Base-by-base conservation (phyloP, 352 stramenopile species). In the Phytophthora pluvialis region DNA sequence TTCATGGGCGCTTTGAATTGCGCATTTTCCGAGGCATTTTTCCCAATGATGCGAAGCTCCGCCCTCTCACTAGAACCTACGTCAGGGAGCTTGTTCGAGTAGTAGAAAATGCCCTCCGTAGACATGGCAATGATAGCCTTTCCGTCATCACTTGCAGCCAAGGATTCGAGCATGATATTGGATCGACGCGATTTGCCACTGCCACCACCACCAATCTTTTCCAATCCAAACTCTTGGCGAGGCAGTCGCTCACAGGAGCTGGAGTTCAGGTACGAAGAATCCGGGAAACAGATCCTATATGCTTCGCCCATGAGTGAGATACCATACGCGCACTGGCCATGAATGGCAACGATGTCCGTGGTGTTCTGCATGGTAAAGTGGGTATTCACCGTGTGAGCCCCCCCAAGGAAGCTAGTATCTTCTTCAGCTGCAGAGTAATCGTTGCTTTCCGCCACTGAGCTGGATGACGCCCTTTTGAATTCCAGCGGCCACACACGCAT, bases 101-200 rank as follows among this genome's bases (percentile, higher is more conserved):
- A 91, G 60, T 93, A 93, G 49, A 93, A 88, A 33, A 90, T 84
- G 5, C 83, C 83, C 8, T 93, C 85, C 0, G 73, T 78, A 13
- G 81, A 91, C 28, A 93, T 74, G 0, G 80, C 78, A 60, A 91
- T 69, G 3, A 92, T 56, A 10, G 75, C 68, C 11, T 79, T 75
- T 43, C 83, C 83, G 32, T 93, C 75, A 47, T 92, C 79, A 48
- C 73, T 91, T 31, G 85, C 85, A 61, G 74, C 78, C 16, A 91
- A 67, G 10, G 80, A 88, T 60, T 90, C 80, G 3, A 93, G 67
- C 53, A 91, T 84, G 25, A 88, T 77, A 39, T 80, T 90, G 1
- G 85, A 88, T 12, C 85, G 78, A 21, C 85, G 77, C 15, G 85
- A 93, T 48, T 90, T 91, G 59, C 78, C 72, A 52, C 60, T 81